Evolutionary conservation across 352 stramenopile species (phyloP).

Genomic region (Phytophthora ohioensis): DNA sequence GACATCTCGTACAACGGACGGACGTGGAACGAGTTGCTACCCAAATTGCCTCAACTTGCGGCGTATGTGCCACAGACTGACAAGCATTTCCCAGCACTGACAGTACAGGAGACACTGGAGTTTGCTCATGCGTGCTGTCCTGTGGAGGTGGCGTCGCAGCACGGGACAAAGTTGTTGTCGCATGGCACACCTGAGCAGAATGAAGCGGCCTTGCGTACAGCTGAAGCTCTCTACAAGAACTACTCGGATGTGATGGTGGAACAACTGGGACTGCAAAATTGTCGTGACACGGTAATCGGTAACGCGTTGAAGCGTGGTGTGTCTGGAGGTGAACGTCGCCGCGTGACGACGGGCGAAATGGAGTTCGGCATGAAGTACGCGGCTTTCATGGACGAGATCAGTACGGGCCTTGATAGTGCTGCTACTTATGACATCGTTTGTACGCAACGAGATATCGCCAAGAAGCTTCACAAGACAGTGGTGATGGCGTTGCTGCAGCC

Average conservation of each 20-base stretch:
- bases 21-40: slow-evolving; percentile 9
- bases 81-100: slow-evolving; percentile 37
- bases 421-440: slow-evolving; percentile 88
- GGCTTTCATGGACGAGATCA: slow-evolving; percentile 87
- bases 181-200: slow-evolving; percentile 26
- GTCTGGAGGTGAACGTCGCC: slow-evolving; percentile 86
- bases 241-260: slow-evolving; percentile 34
- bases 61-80: slow-evolving; percentile 40
- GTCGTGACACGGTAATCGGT: slow-evolving; percentile 52
- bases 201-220: slow-evolving; percentile 14
- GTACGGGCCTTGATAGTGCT: slow-evolving; percentile 86
- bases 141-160: slow-evolving; percentile 52
- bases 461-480: slow-evolving; percentile 41
- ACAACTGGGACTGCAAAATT: slow-evolving; percentile 41
- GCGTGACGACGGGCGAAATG: slow-evolving; percentile 89
- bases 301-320: slow-evolving; percentile 53
- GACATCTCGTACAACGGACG: slow-evolving; percentile 46
- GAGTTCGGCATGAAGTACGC: slow-evolving; percentile 83
- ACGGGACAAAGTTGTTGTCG: too few relatives aligned
- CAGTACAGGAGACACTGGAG: slow-evolving; percentile 45
- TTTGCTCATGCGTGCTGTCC: slow-evolving; percentile 37
- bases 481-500: slow-evolving; percentile 66
- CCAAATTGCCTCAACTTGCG: slow-evolving; percentile 29
- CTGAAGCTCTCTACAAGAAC: slow-evolving; percentile 28
- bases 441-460: slow-evolving; percentile 33